Base-by-base conservation (phyloP, 2,329 filamentous ascomycete genomes). In the Apiospora malaysiana region DNA sequence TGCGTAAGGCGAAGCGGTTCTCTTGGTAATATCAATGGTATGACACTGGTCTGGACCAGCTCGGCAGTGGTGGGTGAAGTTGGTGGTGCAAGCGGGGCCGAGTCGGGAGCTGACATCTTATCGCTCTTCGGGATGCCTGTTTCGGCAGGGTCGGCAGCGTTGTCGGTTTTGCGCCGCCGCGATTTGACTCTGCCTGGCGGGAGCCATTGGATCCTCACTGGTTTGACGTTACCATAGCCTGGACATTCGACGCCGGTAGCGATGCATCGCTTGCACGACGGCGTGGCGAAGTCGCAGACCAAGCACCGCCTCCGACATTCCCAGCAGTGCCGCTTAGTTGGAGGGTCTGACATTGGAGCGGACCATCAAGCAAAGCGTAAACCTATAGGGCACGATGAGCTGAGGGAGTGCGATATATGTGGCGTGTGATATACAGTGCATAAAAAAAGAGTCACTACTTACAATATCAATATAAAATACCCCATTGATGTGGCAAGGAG, bases 241-340 rank as follows among this genome's bases (percentile, higher is more conserved):
- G 77, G 77, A 66, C 78, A 80, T n/a, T 65, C 37, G 16, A 72
- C 72, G n/a, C 74, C 77, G 3, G 72, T 72, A 1, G 68, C n/a
- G 32, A 71, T 65, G 47, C 78, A 80, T 47, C 78, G 75, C 18
- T 74, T 76, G 70, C 78, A 79, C 59, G 21, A 51, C 14, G 78
- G 77, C 66, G 69, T 71, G 27, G 74, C 75, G 51, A 75, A 79
- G 72, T 79, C 78, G 67, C 78, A 79, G 32, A 79, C 77, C 18
- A 79, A 47, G 42, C 66, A 74, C 4, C 75, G 77, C 43, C 77
- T 75, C 70, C 71, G 75, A 70, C 78, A 79, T 72, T 79, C 78
- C 77, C 77, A 80, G 70, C 77, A 80, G 66, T 79, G 78, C 27
- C 74, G 76, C 42, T 71, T 72, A 40, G 56, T 32, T 4, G 32